Conservation (phyloP, 805 yeast genomes). For the Lachancea kluyveri region DNA sequence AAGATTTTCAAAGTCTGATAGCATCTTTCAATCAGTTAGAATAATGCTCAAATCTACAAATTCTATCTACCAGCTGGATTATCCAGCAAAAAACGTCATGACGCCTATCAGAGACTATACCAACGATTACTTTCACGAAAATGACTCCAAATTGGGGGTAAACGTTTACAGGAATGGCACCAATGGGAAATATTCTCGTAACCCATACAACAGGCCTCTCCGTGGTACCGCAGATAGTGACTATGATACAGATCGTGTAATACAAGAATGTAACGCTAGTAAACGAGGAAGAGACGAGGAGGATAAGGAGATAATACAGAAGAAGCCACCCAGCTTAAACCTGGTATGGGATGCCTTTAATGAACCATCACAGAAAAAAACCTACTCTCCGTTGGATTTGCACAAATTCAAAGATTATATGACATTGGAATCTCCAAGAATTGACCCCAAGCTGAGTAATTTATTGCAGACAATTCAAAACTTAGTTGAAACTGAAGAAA, state of each 20-base stretch:
- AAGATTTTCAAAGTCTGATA: too few relatives aligned
- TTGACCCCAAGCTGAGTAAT: slow-evolving; percentile 10
- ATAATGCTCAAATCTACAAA: slow-evolving; percentile 26
- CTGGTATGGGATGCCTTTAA: background rate
- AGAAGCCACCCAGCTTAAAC: too few relatives aligned
- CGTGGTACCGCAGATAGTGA: too few relatives aligned
- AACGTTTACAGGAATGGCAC: too few relatives aligned
- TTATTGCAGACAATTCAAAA: slow-evolving; percentile 21
- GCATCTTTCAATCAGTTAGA: too few relatives aligned
- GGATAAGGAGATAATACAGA: too few relatives aligned
- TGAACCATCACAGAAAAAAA: slow-evolving; percentile 19
- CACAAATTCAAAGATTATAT: slow-evolving; percentile 15
- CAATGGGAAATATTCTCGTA: too few relatives aligned
- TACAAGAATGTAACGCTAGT: too few relatives aligned
- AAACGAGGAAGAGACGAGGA: too few relatives aligned
- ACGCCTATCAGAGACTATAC: slow-evolving; percentile 30
- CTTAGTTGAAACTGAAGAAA: slow-evolving; percentile 31
- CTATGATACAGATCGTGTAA: too few relatives aligned
- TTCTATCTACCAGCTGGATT: slow-evolving; percentile 18
- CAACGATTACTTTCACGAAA: slow-evolving; percentile 27
- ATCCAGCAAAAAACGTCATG: slow-evolving; percentile 19
- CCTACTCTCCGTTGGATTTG: slow-evolving; percentile 33
- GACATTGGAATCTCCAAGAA: slow-evolving; percentile 6
- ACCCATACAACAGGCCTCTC: too few relatives aligned
- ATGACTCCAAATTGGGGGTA: too few relatives aligned